Evolutionary conservation across 2,329 filamentous ascomycete genomes (phyloP), one percentile per base, ranked within the genome.

Genomic region (Nemania sp.): DNA sequence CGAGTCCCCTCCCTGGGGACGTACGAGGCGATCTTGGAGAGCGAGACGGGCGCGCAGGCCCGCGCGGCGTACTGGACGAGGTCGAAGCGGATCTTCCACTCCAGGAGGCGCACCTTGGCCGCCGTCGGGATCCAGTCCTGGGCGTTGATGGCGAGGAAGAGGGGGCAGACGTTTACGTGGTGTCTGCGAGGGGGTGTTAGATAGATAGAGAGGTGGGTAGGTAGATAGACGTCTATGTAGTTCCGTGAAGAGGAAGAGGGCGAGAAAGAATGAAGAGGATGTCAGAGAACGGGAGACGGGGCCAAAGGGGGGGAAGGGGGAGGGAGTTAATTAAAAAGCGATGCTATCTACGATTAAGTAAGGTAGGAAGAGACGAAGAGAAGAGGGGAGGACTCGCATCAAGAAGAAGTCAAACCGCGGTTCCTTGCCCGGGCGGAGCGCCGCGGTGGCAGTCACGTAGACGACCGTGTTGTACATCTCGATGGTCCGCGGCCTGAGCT

Each of bases 351-450:
- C 2, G 17, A 7, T 6, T 9, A 34, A 0, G 3, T 10, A 17
- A 2, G 17, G 12, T 51, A 25, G 46, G 62, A 9, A 13, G 18
- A 68, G 20, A 15, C 9, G 17, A 37, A 37, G 6, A 11, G 12
- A 15, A 40, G 13, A 51, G 63, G 9, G 21, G 7, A 29, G 25
- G n/a, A 69, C 81, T 74, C 67, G 81, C 83, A 85, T 83, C 57
- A 86, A 66, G 78, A 88, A 95, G 74, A 97, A 97, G 73, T 97
- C 93, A 72, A 91, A 87, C 72, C 90, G 92, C 51, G 88, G 79
- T 20, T 81, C 74, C 72, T 92, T 90, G 1, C 80, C 79, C 0
- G 85, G 84, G 32, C 83, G 79, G 67, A 90, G 83, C 0, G 91
- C 85, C 0, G 88, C 84, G 0, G 78, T 74, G 0, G 80, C 74